Evolutionary conservation across 2,329 filamentous ascomycete genomes (phyloP).

Genomic region (Botrytis paeoniae): DNA sequence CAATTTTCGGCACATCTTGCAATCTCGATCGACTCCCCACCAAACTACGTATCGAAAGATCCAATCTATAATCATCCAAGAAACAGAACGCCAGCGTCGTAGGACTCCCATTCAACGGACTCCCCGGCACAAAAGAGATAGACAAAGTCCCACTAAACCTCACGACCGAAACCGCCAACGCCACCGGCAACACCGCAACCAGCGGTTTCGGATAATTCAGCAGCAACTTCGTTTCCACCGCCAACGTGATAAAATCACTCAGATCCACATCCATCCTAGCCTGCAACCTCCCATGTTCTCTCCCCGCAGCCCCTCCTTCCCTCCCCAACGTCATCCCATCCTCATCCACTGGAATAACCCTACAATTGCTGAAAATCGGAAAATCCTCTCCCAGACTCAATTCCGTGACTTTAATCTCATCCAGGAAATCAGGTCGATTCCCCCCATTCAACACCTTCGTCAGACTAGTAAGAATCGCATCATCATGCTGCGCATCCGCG

Average conservation of each 20-base stretch:
- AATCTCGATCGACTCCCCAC: conserved; percentile 76
- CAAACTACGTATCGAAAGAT: conserved; percentile 76
- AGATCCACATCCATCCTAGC: conserved; percentile 96
- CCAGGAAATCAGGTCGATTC: conserved; percentile 83
- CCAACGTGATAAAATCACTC: conserved; percentile 92
- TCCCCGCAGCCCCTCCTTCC: conserved; percentile 29
- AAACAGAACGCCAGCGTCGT: conserved; percentile 96
- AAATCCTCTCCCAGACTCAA: conserved; percentile 95
- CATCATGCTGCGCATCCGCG: conserved; percentile 86
- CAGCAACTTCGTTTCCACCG: conserved; percentile 88
- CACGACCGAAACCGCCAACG: conserved; percentile 85
- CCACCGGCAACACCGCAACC: conserved; percentile 86
- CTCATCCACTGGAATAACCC: conserved; percentile 87
- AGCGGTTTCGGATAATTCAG: conserved; percentile 92
- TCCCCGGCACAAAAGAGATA: conserved; percentile 83
- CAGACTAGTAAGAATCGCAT: conserved; percentile 81
- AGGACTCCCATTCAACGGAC: conserved; percentile 63
- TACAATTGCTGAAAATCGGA: conserved; percentile 97
- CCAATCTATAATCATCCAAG: conserved; percentile 79
- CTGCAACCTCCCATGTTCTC: conserved; percentile 74
- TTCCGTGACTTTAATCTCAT: conserved; percentile 91
- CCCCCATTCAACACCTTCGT: conserved; percentile 84
- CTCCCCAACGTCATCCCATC: conserved; percentile 61
- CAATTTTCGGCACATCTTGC: conserved; percentile 86
- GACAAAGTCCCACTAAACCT: conserved; percentile 93